Conservation (phyloP, 1,139 yeast genomes). For the Lodderomyces pseudojiufengensis region DNA sequence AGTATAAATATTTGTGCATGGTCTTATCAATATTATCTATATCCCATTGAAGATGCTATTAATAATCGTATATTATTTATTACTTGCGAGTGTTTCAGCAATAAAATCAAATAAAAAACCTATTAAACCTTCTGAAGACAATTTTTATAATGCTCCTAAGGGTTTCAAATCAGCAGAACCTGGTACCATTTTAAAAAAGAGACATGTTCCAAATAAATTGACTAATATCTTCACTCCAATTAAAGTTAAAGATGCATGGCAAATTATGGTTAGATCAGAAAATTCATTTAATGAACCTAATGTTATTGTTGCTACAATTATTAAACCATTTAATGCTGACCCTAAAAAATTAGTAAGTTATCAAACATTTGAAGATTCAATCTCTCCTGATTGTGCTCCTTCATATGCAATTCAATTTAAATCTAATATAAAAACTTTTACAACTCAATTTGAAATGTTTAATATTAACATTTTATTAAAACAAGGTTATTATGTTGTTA, state of each 20-base stretch:
- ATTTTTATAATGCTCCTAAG: slow-evolving; percentile 21
- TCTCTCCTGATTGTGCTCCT: slow-evolving; percentile 13
- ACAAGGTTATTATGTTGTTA: slow-evolving; percentile 31
- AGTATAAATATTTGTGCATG: too few species aligned
- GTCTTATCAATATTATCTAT: too few species aligned
- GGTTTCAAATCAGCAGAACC: slow-evolving; percentile 18
- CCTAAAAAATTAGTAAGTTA: slow-evolving; percentile 20
- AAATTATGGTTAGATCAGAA: slow-evolving; percentile 29
- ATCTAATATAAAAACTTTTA: slow-evolving; percentile 7
- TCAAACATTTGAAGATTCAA: slow-evolving; percentile 15
- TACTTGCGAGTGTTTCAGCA: too few species aligned
- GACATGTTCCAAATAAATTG: slow-evolving; percentile 21
- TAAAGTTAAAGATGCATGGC: slow-evolving; percentile 24
- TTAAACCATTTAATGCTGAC: slow-evolving; percentile 28
- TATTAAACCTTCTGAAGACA: slow-evolving; percentile 15
- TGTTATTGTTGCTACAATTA: slow-evolving; percentile 31
- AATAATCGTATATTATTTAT: too few species aligned
- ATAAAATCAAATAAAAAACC: neutral
- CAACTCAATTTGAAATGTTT: slow-evolving; percentile 21
- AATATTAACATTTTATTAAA: slow-evolving; percentile 24
- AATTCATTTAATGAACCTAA: slow-evolving; percentile 28
- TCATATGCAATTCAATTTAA: slow-evolving; percentile 16
- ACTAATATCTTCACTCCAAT: slow-evolving; percentile 17
- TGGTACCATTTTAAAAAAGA: slow-evolving; percentile 21
- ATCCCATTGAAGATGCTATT: too few species aligned